phyloP scores from a whole-genome alignment of 2,329 filamentous ascomycete species.

The Stachybotrys chlorohalonatus region DNA sequence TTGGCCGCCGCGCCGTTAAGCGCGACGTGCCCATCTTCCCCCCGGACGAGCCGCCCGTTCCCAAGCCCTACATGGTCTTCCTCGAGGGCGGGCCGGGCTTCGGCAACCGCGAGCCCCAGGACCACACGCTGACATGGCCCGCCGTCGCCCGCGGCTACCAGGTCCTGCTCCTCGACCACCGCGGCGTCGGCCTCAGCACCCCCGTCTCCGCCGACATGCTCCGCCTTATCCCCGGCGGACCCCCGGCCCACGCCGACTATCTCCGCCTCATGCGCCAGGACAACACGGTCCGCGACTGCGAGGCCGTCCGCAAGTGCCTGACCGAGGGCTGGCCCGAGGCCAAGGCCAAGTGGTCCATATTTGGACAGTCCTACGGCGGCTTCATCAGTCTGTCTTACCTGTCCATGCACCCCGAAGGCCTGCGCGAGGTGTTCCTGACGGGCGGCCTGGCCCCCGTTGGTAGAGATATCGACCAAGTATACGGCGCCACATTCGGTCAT shows the following conservation, averaged over 20 bases:
- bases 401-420: slow-evolving; percentile 65
- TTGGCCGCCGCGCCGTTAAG: slow-evolving; percentile 65
- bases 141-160: slow-evolving; percentile 77
- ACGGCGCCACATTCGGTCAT: slow-evolving; percentile 60
- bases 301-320: slow-evolving; percentile 71
- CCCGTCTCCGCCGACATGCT: slow-evolving; percentile 70
- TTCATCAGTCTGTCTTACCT: slow-evolving; percentile 81
- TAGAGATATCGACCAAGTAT: slow-evolving; percentile 64
- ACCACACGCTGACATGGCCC: slow-evolving; percentile 59
- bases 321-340: slow-evolving; percentile 60
- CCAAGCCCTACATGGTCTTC: slow-evolving; percentile 57
- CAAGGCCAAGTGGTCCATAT: slow-evolving; percentile 72
- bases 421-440: slow-evolving; percentile 76
- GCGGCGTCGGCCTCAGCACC: slow-evolving; percentile 78
- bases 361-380: slow-evolving; percentile 88
- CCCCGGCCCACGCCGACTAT: slow-evolving; percentile 65
- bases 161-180: slow-evolving; percentile 78
- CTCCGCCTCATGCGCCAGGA: slow-evolving; percentile 81
- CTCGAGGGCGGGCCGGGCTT: slow-evolving; percentile 82
- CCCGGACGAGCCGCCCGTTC: slow-evolving; percentile 23
- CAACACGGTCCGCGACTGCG: slow-evolving; percentile 80
- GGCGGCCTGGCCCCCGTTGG: slow-evolving; percentile 77
- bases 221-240: slow-evolving; percentile 44
- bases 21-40: slow-evolving; percentile 52
- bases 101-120: slow-evolving; percentile 66